Evolutionary conservation across 176 grass and related monocot species (phyloP), one percentile per base, ranked within the genome.

Genomic region (Musa itinerans): DNA sequence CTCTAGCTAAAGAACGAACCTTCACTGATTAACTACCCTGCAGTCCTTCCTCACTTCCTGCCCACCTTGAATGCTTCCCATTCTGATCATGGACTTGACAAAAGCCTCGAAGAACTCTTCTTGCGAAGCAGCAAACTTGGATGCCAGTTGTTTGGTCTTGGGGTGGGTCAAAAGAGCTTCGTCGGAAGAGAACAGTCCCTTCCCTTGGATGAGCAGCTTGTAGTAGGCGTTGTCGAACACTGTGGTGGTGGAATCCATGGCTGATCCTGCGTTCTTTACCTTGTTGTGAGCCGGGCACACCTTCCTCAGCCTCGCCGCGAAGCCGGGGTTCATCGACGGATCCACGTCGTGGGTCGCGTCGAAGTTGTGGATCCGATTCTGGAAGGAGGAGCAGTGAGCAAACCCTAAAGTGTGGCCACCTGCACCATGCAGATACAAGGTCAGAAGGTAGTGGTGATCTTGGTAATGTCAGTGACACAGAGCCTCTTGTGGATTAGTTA

Each of bases 331-430:
- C 53, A 93, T 58, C 16, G 83, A 11, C 2, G 90, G 90, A 68
- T 93, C 93, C 10, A 66, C 50, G 73, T 72, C 88, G 62, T 63
- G 51, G 69, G 25, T 27, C 0, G 76, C 7, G 76, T 82, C 76
- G 24, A 88, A 87, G 12, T 43, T 52, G 25, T 85, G 86, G 79
- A 97, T 89, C 73, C 94, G 69, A 80, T 78, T 78, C 74, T 97
- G 86, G 82, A 97, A 97, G 29, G 93, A 97, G 63, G 90, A 98
- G 83, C 94, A 93, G 63, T 91, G 90, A 9, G 90, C 90, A 74
- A 98, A 98, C 3, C 94, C 94, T 24, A 97, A 69, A 11, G 94
- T 98, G 86, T 98, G 94, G 8, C 80, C 90, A 67, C 94, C 90
- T 87, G 13, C 48, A 52, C 76, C 71, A 15, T 43, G 53, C 11